Evolutionary conservation across 805 yeast genomes (phyloP).

Genomic region (Torulaspora quercuum): DNA sequence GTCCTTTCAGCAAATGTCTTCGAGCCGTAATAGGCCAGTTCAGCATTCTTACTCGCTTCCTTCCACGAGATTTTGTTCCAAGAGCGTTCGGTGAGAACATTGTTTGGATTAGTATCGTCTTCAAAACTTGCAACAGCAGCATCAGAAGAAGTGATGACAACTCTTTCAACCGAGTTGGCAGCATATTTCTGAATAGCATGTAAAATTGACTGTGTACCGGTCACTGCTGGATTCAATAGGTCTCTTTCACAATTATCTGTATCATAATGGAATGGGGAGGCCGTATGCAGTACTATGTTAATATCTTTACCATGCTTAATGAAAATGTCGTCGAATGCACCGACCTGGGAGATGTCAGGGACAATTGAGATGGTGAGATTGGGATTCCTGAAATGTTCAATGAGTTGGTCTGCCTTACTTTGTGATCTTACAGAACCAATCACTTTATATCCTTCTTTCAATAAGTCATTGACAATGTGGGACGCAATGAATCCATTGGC

Average conservation of each 20-base stretch:
- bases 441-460: conserved; percentile 43
- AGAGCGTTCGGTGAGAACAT: conserved; percentile 35
- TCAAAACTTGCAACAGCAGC: conserved; percentile 44
- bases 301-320: conserved; percentile 40
- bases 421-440: conserved; percentile 49
- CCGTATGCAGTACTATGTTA: conserved; percentile 46
- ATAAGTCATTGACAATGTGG: conserved; percentile 42
- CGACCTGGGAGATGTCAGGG: conserved; percentile 32
- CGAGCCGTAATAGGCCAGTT: conserved; percentile 41
- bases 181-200: conserved; percentile 43
- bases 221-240: conserved; percentile 52
- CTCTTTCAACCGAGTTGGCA: conserved; percentile 42
- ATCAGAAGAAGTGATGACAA: conserved; percentile 55
- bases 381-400: conserved; percentile 29
- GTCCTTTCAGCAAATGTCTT: conserved; percentile 53
- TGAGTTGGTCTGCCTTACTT: conserved; percentile 42
- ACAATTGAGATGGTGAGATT: conserved; percentile 36
- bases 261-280: conserved; percentile 45
- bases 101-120: conserved; percentile 15
- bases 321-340: conserved; percentile 48
- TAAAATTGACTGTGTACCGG: conserved; percentile 52
- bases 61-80: conserved; percentile 35
- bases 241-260: conserved; percentile 44
- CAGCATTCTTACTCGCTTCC: conserved; percentile 14
- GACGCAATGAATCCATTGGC: conserved; percentile 52